Evolutionary conservation across 2,329 filamentous ascomycete genomes (phyloP), one percentile per base, ranked within the genome.

Genomic region (Herpotrichia juniperi): DNA sequence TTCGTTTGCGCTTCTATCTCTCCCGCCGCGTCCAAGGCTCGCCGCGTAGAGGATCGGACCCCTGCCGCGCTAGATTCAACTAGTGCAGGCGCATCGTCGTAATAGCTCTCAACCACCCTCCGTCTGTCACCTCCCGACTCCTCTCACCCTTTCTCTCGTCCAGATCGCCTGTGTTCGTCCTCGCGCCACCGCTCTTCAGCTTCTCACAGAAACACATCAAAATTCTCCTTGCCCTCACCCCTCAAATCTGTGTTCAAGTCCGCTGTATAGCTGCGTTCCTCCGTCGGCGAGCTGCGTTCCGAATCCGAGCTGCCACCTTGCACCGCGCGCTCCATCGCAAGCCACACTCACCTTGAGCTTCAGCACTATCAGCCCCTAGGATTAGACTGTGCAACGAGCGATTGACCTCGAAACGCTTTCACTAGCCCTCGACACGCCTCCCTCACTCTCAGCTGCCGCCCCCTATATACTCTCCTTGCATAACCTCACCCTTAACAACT

Each of bases 221-320:
- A 9, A 46, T 39, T 52, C 25, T 40, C 39, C 46, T 28, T 39
- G 19, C 12, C 8, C 25, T 37, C n/a, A 26, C 35, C 26, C 19
- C 26, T 17, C 43, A 17, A 24, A 30, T 25, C 42, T 45, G 42
- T 40, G 25, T 31, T 42, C 30, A 22, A 25, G 39, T 42, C 39
- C 24, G 35, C 21, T 14, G 39, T 40, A 10, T 22, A 4, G 46
- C 52, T 54, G 54, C 57, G 53, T 35, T 47, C 42, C 53, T 45
- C 56, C 53, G 50, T 51, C 55, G 51, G 53, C 42, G 30, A 54
- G 46, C 34, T 10, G 48, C 42, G 40, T 50, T 46, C 45, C 49
- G 43, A 46, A 19, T 11, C 12, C 26, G 26, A 42, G 39, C 39
- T 8, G 39, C 39, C 39, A 42, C 46, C 34, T 47, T 44, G 43